Percentiles rank a stretch among this genome's conserved stretches.
Conservation (phyloP, 352 stramenopile species). For the Chrysophaeum taylorii region DNA sequence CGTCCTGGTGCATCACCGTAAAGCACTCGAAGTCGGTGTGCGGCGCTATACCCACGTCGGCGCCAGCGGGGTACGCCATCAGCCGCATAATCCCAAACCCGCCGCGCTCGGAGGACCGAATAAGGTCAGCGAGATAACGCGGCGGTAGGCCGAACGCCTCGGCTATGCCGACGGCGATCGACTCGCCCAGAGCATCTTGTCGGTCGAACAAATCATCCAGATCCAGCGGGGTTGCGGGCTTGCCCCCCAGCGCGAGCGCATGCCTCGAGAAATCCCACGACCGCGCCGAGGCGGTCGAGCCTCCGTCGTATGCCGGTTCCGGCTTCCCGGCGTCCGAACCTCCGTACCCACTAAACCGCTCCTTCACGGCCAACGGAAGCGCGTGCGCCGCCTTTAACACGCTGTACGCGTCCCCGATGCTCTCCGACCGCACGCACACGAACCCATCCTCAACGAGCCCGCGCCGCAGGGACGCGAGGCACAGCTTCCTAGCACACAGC, state of each 20-base stretch:
- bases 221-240: slow-evolving; percentile 35
- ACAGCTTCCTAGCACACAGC: too few relatives aligned
- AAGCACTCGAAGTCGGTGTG: slow-evolving; percentile 71
- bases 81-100: slow-evolving; percentile 6
- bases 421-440: too few relatives aligned
- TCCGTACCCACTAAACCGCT: slow-evolving; percentile 55
- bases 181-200: slow-evolving; percentile 50
- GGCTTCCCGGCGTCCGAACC: slow-evolving; percentile 59
- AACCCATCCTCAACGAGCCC: too few relatives aligned
- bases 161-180: slow-evolving; percentile 60
- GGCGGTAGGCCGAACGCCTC: slow-evolving; percentile 56
- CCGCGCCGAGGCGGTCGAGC: slow-evolving; percentile 43
- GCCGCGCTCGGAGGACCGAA: slow-evolving; percentile 35
- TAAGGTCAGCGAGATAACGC: too few relatives aligned
- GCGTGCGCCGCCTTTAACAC: slow-evolving; percentile 56
- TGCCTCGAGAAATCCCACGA: slow-evolving; percentile 45
- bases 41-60: slow-evolving; percentile 56
- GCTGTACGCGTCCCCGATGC: too few relatives aligned
- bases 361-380: slow-evolving; percentile 50
- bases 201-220: slow-evolving; percentile 57
- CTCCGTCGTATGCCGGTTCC: slow-evolving; percentile 61
- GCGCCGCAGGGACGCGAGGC: too few relatives aligned
- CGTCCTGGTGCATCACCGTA: slow-evolving; percentile 62
- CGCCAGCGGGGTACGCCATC: slow-evolving; percentile 17
- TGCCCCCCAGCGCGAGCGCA: not conserved